Evolutionary conservation across 2,329 filamentous ascomycete genomes (phyloP).

Genomic region (Penicillium glabrum): DNA sequence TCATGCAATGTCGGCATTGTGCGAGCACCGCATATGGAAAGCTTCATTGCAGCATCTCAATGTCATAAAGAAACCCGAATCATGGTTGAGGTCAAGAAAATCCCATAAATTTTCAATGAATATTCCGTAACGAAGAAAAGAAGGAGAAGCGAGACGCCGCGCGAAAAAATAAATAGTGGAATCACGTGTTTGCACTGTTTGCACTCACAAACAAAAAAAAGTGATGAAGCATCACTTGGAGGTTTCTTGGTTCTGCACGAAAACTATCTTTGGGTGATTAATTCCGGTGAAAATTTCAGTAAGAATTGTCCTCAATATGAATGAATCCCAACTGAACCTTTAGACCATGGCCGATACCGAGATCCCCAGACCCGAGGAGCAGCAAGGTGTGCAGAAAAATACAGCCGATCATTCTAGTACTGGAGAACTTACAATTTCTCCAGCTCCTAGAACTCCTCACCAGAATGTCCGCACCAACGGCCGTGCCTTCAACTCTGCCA

Average conservation of each 20-base stretch:
- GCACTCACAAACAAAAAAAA: conserved; percentile 22
- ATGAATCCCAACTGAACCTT: not conserved
- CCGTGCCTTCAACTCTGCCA: conserved; percentile 40
- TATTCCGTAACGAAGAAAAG: conserved; percentile 11
- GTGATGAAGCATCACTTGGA: conserved; percentile 5
- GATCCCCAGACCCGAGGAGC: conserved; percentile 29
- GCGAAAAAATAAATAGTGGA: conserved; percentile 13
- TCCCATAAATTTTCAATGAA: not conserved
- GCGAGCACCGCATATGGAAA: not conserved
- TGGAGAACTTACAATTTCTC: not conserved
- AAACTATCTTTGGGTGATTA: not conserved
- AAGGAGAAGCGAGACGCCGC: not conserved
- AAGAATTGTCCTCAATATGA: not conserved
- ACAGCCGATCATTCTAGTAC: conserved; percentile 10
- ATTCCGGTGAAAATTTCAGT: not conserved
- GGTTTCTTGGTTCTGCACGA: not conserved
- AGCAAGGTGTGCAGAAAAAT: conserved; percentile 28
- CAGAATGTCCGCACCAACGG: conserved; percentile 37
- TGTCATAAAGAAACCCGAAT: not conserved
- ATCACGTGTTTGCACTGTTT: conserved; percentile 21
- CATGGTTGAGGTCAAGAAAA: not conserved
- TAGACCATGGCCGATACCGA: conserved; percentile 33
- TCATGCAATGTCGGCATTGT: not conserved
- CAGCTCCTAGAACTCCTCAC: conserved; percentile 33
- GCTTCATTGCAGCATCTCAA: not conserved